Evolutionary conservation across 345 rosid species (phyloP), one percentile per base, ranked within the genome.

Genomic region (Mercurialis annua): DNA sequence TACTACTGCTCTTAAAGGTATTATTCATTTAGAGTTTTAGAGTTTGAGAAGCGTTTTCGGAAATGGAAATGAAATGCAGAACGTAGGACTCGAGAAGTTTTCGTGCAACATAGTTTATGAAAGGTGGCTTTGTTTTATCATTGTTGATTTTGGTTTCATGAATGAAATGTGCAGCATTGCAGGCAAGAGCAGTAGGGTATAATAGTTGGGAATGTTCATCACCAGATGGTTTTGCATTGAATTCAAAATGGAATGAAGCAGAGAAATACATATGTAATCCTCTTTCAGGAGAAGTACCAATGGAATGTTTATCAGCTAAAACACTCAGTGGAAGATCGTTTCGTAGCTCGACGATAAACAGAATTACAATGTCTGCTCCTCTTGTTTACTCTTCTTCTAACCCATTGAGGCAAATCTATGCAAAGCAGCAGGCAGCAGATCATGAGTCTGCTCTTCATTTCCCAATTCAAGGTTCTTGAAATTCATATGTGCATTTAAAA

Each of bases 191-290:
- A 42, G 78, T 87, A 42, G 80, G 74, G 51, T 75, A 54, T 31
- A 78, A 81, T 18, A 72, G 73, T 12, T 80, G 86, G 86, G 98
- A 91, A 24, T 85, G 93, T 72, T 73, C 59, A 50, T 83, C 89
- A 36, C 92, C 93, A 24, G 92, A 90, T 38, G 97, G 96, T 50
- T 87, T 90, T 77, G 84, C 90, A 23, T 77, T 95, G 63, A 83
- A 95, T 59, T 90, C 99, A 0, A 92, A 95, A 68, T 95, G 99
- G 99, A 88, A 80, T 62, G 98, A 95, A 73, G 99, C 99, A 21
- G 98, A 95, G 86, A 92, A 85, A 43, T 95, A 95, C 72, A 95
- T 95, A 15, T 81, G 94, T 71, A 95, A 95, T 62, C 99, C 99
- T 36, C 81, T 83, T n/a, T 95, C 99, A n/a, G 98, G 99, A 65